phyloP scores from a whole-genome alignment of 2,329 filamentous ascomycete species.

The Neonectria sp. region DNA sequence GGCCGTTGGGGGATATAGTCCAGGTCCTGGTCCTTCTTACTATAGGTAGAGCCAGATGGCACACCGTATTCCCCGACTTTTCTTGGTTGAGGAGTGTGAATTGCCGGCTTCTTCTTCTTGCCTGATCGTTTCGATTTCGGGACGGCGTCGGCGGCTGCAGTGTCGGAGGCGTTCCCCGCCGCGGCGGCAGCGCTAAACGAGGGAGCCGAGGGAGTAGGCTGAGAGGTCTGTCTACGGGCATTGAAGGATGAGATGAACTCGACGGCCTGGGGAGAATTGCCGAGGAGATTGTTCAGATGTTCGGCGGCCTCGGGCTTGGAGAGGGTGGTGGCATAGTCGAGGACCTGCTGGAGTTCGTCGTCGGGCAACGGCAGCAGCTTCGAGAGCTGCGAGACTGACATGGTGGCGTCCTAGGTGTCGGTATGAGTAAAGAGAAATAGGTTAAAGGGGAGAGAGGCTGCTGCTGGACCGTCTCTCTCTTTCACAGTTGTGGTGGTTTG shows the following conservation, averaged over 20 bases:
- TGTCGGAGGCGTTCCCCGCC: constrained; percentile 13
- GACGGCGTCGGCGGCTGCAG: constrained; percentile 56
- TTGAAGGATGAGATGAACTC: constrained; percentile 90
- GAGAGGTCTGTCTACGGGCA: constrained; percentile 68
- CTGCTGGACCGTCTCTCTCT: background rate
- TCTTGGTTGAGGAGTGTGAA: constrained; percentile 76
- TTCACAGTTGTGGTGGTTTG: background rate
- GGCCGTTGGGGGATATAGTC: constrained; percentile 78
- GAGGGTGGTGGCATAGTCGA: constrained; percentile 85
- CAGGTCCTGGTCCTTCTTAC: constrained; percentile 77
- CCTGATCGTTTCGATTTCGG: constrained; percentile 64
- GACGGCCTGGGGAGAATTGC: constrained; percentile 83
- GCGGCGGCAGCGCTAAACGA: constrained; percentile 44
- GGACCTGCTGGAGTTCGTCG: constrained; percentile 85
- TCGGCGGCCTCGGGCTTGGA: constrained; percentile 84
- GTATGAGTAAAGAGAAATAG: background rate
- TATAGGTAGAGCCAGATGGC: constrained; percentile 78
- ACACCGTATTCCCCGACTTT: constrained; percentile 73
- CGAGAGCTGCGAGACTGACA: constrained; percentile 78
- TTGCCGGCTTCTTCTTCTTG: constrained; percentile 71
- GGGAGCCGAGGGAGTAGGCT: constrained; percentile 39
- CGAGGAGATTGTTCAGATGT: constrained; percentile 90
- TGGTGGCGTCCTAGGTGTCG: constrained; percentile 43
- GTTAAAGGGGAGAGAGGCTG: background rate
- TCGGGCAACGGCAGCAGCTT: constrained; percentile 88